These are phyloP conservation scores for Mycena indigotica DNA, from an alignment of 768 basidiomycete species.

Conservation along the genomic window DNA sequence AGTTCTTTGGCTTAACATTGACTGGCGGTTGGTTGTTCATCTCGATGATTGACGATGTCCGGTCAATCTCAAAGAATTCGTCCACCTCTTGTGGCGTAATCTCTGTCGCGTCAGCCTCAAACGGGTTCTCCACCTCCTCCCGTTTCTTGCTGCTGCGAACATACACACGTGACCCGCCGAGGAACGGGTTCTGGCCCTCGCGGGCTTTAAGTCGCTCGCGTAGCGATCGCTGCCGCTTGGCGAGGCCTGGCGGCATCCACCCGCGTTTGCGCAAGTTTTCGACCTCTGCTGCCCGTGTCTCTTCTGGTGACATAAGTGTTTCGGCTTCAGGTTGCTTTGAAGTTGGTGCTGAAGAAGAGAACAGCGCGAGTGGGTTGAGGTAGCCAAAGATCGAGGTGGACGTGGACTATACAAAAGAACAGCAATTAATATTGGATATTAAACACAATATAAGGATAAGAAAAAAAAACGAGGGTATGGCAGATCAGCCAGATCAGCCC, in stretches of 20 bases:
- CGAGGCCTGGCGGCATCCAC: conserved; percentile 26
- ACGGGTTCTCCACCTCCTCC: conserved; percentile 18
- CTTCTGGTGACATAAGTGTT: conserved; percentile 17
- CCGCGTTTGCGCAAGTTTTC: conserved; percentile 26
- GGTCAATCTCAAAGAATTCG: conserved; percentile 27
- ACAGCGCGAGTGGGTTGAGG: conserved; percentile 23
- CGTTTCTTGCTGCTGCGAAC: conserved; percentile 12
- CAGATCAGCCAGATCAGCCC: conserved; percentile 2
- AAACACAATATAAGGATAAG: conserved; percentile 7
- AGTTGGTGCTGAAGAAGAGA: conserved; percentile 6
- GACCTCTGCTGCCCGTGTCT: conserved; percentile 20
- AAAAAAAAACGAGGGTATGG: conserved; percentile 3
- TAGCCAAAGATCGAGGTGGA: conserved; percentile 20
- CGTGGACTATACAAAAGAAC: conserved; percentile 11
- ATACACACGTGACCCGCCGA: conserved; percentile 20
- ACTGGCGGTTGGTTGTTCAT: conserved; percentile 19
- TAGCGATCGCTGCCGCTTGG: conserved; percentile 23
- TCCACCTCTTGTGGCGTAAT: conserved; percentile 25
- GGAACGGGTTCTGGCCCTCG: conserved; percentile 24
- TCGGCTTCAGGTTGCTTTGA: conserved; percentile 11
- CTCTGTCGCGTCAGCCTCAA: conserved; percentile 21
- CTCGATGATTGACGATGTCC: conserved; percentile 23
- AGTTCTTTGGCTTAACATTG: conserved; percentile 14
- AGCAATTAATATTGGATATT: conserved; percentile 16
- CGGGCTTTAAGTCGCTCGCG: conserved; percentile 17